phyloP scores from a whole-genome alignment of 495 filamentous ascomycete genomes.

The Aspergillus ellipticus region DNA sequence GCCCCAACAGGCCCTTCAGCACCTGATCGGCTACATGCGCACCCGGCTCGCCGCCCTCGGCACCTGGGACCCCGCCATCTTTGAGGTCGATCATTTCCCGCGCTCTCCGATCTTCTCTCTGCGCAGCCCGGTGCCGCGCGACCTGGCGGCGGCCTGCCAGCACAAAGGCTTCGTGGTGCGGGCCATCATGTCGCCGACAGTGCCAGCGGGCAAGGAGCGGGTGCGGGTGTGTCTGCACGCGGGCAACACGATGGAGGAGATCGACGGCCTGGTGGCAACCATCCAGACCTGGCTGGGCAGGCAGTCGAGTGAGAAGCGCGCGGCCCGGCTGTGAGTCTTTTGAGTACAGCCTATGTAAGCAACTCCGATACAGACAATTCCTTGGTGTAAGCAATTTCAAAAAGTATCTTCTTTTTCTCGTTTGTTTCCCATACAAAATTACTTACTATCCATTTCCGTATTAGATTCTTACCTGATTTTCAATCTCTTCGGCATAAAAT shows the following conservation, averaged over 20 bases:
- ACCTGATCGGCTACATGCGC: slow-evolving; percentile 35
- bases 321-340: too few species aligned
- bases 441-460: too few species aligned
- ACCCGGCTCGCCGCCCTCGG: slow-evolving; percentile 27
- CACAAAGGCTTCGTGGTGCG: slow-evolving; percentile 32
- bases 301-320: too few species aligned
- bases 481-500: too few species aligned
- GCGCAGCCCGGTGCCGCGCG: slow-evolving; percentile 33
- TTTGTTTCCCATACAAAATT: too few species aligned
- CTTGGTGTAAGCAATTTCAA: too few species aligned
- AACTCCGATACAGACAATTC: too few species aligned
- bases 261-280: slow-evolving; percentile 37
- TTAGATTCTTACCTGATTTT: too few species aligned
- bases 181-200: slow-evolving; percentile 48
- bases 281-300: too few species aligned
- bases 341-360: too few species aligned
- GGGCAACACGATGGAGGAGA: slow-evolving; percentile 43
- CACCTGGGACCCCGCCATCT: slow-evolving; percentile 25
- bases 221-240: slow-evolving; percentile 51
- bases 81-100: slow-evolving; percentile 40
- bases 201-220: slow-evolving; percentile 45
- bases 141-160: slow-evolving; percentile 33
- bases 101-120: slow-evolving; percentile 44
- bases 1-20: slow-evolving; percentile 37
- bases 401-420: too few species aligned